Conservation (phyloP, 805 yeast species). For the Wickerhamomyces ciferrii region DNA sequence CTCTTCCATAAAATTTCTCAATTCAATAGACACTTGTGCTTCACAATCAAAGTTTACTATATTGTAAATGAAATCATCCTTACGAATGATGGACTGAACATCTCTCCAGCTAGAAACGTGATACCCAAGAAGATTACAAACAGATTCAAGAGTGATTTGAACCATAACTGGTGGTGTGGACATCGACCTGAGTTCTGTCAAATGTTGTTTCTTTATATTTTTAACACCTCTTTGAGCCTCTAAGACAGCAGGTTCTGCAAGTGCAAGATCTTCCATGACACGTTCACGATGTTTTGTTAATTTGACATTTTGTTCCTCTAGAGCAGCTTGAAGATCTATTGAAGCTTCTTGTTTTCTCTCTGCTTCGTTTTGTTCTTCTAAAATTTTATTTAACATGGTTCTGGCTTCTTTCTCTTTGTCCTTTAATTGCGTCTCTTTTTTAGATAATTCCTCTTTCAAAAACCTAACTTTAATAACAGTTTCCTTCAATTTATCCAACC, state of each 20-base stretch:
- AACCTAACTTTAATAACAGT: constrained; percentile 69
- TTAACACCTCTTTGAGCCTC: constrained; percentile 90
- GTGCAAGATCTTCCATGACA: constrained; percentile 61
- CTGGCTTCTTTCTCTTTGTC: constrained; percentile 66
- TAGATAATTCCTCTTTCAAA: constrained; percentile 47
- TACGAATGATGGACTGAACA: constrained; percentile 72
- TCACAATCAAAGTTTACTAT: constrained; percentile 74
- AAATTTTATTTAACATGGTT: constrained; percentile 66
- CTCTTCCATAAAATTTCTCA: constrained; percentile 52
- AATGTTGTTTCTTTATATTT: constrained; percentile 85
- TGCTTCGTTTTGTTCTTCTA: constrained; percentile 84
- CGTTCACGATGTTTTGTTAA: constrained; percentile 45
- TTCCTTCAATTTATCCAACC: constrained; percentile 70
- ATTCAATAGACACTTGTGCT: constrained; percentile 43
- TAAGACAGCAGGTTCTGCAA: constrained; percentile 77
- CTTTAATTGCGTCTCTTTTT: constrained; percentile 43
- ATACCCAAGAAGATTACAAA: constrained; percentile 77
- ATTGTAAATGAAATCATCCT: constrained; percentile 81
- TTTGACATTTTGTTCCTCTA: constrained; percentile 60
- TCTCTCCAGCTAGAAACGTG: constrained; percentile 69
- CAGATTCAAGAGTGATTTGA: constrained; percentile 80
- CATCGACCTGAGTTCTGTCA: constrained; percentile 88
- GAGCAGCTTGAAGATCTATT: constrained; percentile 62
- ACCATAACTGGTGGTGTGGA: constrained; percentile 86
- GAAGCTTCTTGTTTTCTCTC: constrained; percentile 89